Percentiles rank a stretch among this genome's conserved stretches.
These are phyloP conservation scores for Hypoxylon trugodes DNA, from an alignment of 495 filamentous ascomycete species.

Conservation along the genomic window DNA sequence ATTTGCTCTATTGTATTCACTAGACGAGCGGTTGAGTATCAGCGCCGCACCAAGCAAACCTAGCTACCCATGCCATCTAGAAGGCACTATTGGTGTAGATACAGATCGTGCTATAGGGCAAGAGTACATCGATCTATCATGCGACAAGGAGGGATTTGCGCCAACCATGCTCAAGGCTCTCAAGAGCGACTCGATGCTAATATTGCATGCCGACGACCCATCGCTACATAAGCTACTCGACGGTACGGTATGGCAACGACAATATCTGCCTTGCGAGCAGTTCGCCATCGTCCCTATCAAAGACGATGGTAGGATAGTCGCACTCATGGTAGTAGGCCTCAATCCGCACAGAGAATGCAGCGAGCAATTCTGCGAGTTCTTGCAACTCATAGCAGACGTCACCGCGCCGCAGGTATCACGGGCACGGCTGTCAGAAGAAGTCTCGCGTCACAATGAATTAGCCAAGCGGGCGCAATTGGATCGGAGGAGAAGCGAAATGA, in stretches of 20 bases:
- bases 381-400: slow-evolving; percentile 23
- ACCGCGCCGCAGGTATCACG: slow-evolving; percentile 26
- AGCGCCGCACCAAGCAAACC: slow-evolving; percentile 12
- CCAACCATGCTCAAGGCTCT: slow-evolving; percentile 65
- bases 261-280: slow-evolving; percentile 44
- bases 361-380: slow-evolving; percentile 44
- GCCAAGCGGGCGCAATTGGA: slow-evolving; percentile 30
- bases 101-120: slow-evolving; percentile 60
- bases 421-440: slow-evolving; percentile 31
- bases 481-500: slow-evolving; percentile 32
- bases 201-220: slow-evolving; percentile 25
- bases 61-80: slow-evolving; percentile 54
- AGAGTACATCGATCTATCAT: slow-evolving; percentile 63
- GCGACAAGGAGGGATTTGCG: slow-evolving; percentile 63
- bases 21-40: slow-evolving; percentile 48
- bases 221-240: slow-evolving; percentile 43
- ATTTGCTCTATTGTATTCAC: slow-evolving; percentile 65
- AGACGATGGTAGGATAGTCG: slow-evolving; percentile 46
- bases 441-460: slow-evolving; percentile 31
- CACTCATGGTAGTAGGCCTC: slow-evolving; percentile 55
- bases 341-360: slow-evolving; percentile 55
- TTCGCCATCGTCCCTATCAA: slow-evolving; percentile 49
- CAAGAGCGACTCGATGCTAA: slow-evolving; percentile 35
- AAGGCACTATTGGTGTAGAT: slow-evolving; percentile 68
- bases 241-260: slow-evolving; percentile 49